Base-by-base conservation (phyloP, 345 rosid genomes). In the Draba incana region DNA sequence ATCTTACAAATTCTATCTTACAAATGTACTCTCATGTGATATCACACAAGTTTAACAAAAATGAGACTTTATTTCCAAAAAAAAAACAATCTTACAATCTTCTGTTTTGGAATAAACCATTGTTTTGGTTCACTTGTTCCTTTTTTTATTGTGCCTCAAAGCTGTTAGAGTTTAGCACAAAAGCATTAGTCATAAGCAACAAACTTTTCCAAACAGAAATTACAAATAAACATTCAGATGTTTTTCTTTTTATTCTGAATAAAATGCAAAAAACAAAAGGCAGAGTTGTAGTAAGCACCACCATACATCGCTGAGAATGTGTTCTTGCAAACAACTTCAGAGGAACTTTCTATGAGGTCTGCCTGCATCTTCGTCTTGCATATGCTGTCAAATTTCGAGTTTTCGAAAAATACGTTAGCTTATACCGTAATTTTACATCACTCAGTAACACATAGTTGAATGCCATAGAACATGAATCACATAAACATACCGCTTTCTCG, bases 321-420 rank as follows among this genome's bases (percentile, higher is more conserved):
- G 10, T 50, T 23, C 27, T 52, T 35, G 72, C 44, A 52, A 37
- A 52, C 16, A 31, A 54, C 56, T 74, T 89, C 83, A 89, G 12
- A 88, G 72, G 78, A 92, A 89, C 79, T 86, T 92, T 79, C 92
- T 77, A 64, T 84, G 83, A 8, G 98, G 96, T 79, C 91, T 86
- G 69, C 96, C 92, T 9, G 86, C 83, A 75, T 92, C 92, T 76
- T 87, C 98, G 74, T 89, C 98, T 83, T 89, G 96, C 98, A 92
- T 83, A 57, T 87, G 88, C 98, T 85, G 92, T 73, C 38, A 74
- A 62, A 27, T n/a, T 39, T 44, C 2, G 10, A 55, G 11, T 38
- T 68, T 46, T 0, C n/a, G n/a, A n/a, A 3, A 28, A 28, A 35
- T 20, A 30, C 0, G 6, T 55, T 68, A 68, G 74, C 38, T 54